Conservation (phyloP, 2,329 filamentous ascomycete genomes). For the Westerdykella ornata region DNA sequence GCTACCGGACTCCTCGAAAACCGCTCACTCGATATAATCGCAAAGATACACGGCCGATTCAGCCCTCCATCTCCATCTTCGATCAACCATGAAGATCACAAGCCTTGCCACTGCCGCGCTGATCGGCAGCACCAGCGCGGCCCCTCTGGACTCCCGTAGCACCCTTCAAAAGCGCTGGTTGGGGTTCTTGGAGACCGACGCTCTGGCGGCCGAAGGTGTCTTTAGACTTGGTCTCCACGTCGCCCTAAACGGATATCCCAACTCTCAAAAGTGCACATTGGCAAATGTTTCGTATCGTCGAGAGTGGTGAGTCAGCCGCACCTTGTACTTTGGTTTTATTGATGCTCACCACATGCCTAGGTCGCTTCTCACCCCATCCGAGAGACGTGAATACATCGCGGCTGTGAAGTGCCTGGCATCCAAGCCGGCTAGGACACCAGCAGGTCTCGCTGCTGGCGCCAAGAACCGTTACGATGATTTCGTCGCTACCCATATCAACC, state of each 20-base stretch:
- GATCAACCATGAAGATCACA: conserved; percentile 15
- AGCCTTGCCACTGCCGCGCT: conserved; percentile 12
- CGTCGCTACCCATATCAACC: conserved; percentile 34
- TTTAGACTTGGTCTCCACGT: conserved; percentile 30
- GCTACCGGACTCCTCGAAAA: neutral
- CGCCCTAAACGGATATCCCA: conserved; percentile 17
- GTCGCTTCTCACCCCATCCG: conserved; percentile 17
- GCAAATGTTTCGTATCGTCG: conserved; percentile 36
- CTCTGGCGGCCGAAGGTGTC: conserved; percentile 29
- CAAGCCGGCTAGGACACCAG: conserved; percentile 26
- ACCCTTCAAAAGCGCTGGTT: conserved; percentile 11
- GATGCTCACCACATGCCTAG: conserved; percentile 8
- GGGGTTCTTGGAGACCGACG: conserved; percentile 26
- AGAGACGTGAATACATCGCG: conserved; percentile 32
- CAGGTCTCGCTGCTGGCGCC: conserved; percentile 22
- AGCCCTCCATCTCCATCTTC: conserved; percentile 1
- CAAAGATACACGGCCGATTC: neutral
- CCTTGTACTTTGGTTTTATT: conserved; percentile 1
- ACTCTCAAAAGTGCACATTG: conserved; percentile 29
- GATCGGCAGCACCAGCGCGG: conserved; percentile 12
- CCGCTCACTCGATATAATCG: conserved; percentile 3
- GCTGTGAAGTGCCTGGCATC: conserved; percentile 32
- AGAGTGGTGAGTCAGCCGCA: conserved; percentile 38
- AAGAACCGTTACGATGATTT: conserved; percentile 35
- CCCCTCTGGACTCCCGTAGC: conserved; percentile 3